Percentiles rank a stretch among this genome's conserved stretches.
Conservation (phyloP, 2,329 filamentous ascomycete genomes). For the Diplodia corticola region DNA sequence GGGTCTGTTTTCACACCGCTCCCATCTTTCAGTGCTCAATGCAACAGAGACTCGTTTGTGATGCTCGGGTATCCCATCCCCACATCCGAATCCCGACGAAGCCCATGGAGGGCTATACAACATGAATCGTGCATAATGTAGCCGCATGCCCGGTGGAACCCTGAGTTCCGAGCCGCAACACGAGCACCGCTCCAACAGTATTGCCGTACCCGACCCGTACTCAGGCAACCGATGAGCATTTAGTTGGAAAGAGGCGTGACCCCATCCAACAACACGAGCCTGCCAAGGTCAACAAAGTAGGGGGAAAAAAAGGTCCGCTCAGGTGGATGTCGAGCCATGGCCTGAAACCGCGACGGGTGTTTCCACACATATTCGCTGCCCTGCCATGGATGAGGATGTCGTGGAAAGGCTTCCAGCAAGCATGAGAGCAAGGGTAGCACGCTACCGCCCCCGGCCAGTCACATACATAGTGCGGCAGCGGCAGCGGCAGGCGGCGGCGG, state of each 20-base stretch:
- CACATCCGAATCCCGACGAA: neutral
- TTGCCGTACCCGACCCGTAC: neutral
- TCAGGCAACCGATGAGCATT: no score
- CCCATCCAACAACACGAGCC: neutral
- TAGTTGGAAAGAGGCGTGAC: neutral
- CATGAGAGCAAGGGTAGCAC: neutral
- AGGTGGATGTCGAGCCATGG: neutral
- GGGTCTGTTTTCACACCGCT: neutral
- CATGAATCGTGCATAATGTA: neutral
- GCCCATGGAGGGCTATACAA: neutral
- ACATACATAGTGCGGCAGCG: neutral
- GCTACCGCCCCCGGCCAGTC: neutral
- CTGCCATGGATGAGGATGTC: neutral
- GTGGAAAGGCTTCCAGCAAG: no score
- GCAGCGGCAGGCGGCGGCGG: no score
- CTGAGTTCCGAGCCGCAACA: neutral
- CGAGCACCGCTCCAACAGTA: neutral
- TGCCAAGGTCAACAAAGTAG: neutral
- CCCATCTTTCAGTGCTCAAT: neutral
- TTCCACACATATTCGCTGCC: neutral
- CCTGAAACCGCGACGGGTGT: neutral
- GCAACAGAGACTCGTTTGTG: neutral
- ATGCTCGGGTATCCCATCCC: neutral
- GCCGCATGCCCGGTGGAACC: neutral
- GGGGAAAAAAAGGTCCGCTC: neutral